Conservation (phyloP, 2,329 filamentous ascomycete genomes). For the Ophiostoma ulmi region DNA sequence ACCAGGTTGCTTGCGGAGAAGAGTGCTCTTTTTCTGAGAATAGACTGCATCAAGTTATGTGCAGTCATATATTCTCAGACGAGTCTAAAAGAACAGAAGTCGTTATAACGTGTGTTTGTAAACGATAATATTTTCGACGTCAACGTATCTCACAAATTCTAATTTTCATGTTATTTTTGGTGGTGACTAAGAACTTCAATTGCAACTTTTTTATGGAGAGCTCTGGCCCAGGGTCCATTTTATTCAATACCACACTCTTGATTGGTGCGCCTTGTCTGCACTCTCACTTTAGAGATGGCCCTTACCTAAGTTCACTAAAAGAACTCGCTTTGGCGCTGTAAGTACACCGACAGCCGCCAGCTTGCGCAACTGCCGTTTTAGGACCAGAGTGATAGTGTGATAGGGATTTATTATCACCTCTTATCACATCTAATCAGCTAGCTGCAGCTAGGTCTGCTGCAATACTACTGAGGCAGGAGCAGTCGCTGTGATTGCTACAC, state of each 20-base stretch:
- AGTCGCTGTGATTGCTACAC: background rate
- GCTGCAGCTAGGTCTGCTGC: background rate
- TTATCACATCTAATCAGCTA: background rate
- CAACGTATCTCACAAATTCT: background rate
- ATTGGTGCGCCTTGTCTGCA: background rate
- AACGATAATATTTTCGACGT: background rate
- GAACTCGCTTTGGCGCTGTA: background rate
- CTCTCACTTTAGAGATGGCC: background rate
- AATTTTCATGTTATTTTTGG: background rate
- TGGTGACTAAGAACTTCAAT: conserved; percentile 3
- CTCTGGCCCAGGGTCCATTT: background rate
- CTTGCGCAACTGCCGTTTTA: conserved; percentile 1
- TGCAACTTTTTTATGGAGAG: conserved; percentile 11
- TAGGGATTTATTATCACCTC: background rate
- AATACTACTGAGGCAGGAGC: conserved; percentile 1
- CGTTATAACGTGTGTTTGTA: background rate
- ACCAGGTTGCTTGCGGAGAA: conserved; percentile 2
- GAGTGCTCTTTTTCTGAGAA: conserved; percentile 11
- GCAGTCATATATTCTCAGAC: background rate
- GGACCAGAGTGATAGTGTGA: background rate
- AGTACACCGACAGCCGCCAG: background rate
- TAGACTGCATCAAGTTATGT: conserved; percentile 5
- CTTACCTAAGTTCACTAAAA: background rate
- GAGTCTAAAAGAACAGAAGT: background rate
- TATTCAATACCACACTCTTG: background rate